A percentile compares a stretch with the other conserved stretches of the same genome.
These are phyloP conservation scores for Picochlorum sp. DNA, from an alignment of 139 green algal species.

Conservation along the genomic window DNA sequence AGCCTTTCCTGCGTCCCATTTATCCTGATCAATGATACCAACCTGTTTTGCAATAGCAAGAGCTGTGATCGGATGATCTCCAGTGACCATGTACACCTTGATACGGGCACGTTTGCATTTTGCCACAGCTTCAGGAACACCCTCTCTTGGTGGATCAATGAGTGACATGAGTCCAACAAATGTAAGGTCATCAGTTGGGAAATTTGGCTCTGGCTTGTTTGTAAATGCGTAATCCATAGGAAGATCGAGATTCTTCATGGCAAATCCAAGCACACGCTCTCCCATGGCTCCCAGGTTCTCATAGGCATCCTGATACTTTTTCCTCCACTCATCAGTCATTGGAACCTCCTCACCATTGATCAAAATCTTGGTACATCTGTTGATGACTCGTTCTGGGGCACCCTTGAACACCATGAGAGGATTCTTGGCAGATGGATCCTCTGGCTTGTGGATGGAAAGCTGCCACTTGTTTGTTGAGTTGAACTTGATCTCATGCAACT, in stretches of 20 bases:
- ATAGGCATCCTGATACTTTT: conserved; percentile 40
- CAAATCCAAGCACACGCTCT: conserved; percentile 67
- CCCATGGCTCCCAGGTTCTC: conserved; percentile 55
- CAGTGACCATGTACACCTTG: conserved; percentile 68
- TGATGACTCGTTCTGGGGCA: conserved; percentile 85
- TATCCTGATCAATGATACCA: conserved; percentile 69
- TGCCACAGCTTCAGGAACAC: conserved; percentile 62
- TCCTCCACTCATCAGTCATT: conserved; percentile 26
- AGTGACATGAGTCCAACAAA: conserved; percentile 79
- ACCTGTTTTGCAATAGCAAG: conserved; percentile 62
- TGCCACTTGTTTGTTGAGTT: conserved; percentile 87
- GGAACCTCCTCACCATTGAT: conserved; percentile 45
- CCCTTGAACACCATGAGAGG: conserved; percentile 85
- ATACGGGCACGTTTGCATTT: conserved; percentile 76
- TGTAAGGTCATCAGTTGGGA: conserved; percentile 41
- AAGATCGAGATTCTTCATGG: conserved; percentile 41
- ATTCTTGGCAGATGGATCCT: conserved; percentile 22
- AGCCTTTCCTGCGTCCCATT: conserved; percentile 36
- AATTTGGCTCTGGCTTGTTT: conserved; percentile 61
- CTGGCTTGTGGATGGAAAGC: conserved; percentile 51
- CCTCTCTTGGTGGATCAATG: conserved; percentile 69
- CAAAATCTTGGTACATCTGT: conserved; percentile 74
- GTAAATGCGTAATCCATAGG: conserved; percentile 40
- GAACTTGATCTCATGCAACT: conserved; percentile 80
- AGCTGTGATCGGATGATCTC: conserved; percentile 81